Conservation (phyloP, 306 rosid genomes). For the Dryas alaskensis region DNA sequence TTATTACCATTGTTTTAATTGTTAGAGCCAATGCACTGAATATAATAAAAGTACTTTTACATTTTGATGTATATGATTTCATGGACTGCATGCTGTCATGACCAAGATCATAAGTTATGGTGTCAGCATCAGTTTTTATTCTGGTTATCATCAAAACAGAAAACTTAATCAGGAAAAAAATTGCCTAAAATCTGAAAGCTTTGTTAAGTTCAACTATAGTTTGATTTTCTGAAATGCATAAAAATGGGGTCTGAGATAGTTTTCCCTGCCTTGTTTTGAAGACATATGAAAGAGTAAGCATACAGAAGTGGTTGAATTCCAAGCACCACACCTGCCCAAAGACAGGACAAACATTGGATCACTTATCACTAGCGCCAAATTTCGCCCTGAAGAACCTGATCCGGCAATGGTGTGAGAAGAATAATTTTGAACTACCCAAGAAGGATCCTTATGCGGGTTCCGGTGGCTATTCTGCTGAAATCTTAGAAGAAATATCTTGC, state of each 20-base stretch:
- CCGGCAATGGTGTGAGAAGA: constrained; percentile 62
- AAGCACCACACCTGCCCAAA: constrained; percentile 59
- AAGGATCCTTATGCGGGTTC: constrained; percentile 29
- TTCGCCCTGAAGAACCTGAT: constrained; percentile 59
- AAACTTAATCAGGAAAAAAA: background rate
- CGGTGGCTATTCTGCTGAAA: constrained; percentile 33
- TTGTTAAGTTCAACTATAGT: background rate
- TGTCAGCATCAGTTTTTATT: background rate
- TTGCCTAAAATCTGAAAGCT: background rate
- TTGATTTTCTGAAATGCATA: constrained; percentile 12
- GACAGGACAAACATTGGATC: constrained; percentile 48
- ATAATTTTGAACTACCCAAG: constrained; percentile 53
- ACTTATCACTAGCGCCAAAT: constrained; percentile 52
- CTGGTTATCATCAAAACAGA: background rate
- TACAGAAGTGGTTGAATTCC: constrained; percentile 72
- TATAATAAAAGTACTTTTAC: background rate
- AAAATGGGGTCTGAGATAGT: constrained; percentile 22
- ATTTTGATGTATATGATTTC: constrained; percentile 5
- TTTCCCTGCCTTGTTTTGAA: constrained; percentile 30
- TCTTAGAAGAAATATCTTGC: constrained; percentile 44
- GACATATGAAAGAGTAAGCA: constrained; percentile 89
- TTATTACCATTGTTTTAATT: no score
- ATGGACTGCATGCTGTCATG: background rate
- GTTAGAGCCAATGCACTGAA: background rate
- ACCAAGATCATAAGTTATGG: background rate